Percentiles rank a stretch among this genome's conserved stretches.
Evolutionary conservation across 2,329 filamentous ascomycete genomes (phyloP).

Genomic region (Diaporthe australafricana): DNA sequence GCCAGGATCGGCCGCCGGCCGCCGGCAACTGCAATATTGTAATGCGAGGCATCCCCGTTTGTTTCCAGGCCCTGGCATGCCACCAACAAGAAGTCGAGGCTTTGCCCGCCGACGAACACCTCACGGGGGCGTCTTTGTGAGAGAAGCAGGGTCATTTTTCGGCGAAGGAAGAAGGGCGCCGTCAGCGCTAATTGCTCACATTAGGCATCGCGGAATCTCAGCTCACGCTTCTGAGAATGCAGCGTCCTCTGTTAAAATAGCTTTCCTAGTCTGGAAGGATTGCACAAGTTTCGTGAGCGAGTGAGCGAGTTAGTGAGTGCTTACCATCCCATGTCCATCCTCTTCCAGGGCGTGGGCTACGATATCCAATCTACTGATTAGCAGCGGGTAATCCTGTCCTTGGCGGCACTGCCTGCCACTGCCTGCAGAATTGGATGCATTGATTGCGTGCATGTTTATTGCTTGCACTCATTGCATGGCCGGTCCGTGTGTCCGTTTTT

Average conservation of each 20-base stretch:
- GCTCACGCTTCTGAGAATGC: not conserved
- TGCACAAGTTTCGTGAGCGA: not conserved
- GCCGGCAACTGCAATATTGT: not conserved
- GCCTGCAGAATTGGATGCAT: constrained; percentile 17
- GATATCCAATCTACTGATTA: not conserved
- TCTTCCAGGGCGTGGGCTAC: not conserved
- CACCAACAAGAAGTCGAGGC: not conserved
- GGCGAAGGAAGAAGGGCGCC: not conserved
- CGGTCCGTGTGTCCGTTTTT: constrained; percentile 1
- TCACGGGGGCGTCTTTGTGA: not conserved
- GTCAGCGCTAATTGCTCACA: constrained; percentile 27
- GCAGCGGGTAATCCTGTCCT: not conserved
- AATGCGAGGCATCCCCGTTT: not conserved
- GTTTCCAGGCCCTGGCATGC: not conserved
- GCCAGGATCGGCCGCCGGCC: constrained; percentile 6
- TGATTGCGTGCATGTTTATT: constrained; percentile 1
- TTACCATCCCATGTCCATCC: not conserved
- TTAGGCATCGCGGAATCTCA: not conserved
- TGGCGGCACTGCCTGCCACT: constrained; percentile 22
- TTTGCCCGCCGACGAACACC: not conserved
- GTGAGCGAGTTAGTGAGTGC: not conserved
- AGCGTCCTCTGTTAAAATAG: constrained; percentile 18
- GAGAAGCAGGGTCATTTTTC: not conserved
- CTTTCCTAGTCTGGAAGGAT: not conserved
- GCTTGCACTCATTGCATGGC: not conserved